Evolutionary conservation across 2,329 filamentous ascomycete genomes (phyloP), one percentile per base, ranked within the genome.

Genomic region (Hypoxylon sp.): DNA sequence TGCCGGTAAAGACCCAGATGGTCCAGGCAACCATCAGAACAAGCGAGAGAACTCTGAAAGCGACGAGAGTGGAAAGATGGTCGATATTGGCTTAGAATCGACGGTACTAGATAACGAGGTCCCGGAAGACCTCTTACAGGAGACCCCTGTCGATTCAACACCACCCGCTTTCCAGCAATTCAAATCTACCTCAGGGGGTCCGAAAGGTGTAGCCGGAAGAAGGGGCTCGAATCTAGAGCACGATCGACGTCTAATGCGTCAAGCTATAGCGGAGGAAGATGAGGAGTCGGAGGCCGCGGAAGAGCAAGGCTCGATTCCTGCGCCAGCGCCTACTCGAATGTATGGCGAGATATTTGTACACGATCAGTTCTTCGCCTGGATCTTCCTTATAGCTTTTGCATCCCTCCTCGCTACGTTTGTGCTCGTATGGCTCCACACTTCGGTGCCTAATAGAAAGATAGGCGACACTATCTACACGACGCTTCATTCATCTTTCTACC

Each of bases 401-500:
- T 92, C 91, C 42, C 87, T 98, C 76, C 88, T 98, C 75, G 92
- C 95, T 11, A 95, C 94, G 0, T 97, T 94, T 75, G 90, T 97
- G 70, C 86, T 99, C 13, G 92, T 97, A 24, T 97, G 92, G 84
- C 86, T 99, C 44, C 93, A 98, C 77, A 98, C 95, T 1, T 89
- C 92, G 17, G 83, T 90, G 0, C 91, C 92, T 4, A 83, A 83
- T 58, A 85, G 85, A 60, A 92, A 92, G 76, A 87, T 97, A 62
- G 95, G 94, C 13, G 96, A 99, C 79, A 98, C 95, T 1, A 93
- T 99, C 65, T 99, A 99, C 80, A 93, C 92, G 13, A 94, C 93
- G 3, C 82, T 99, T 37, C 91, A 92, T 73, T 89, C 90, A 55
- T 98, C 94, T 0, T 96, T 97, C 75, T 91, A 96, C 76, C 91